Base-by-base conservation (phyloP, 345 rosid genomes). In the Eucalyptus marginata region DNA sequence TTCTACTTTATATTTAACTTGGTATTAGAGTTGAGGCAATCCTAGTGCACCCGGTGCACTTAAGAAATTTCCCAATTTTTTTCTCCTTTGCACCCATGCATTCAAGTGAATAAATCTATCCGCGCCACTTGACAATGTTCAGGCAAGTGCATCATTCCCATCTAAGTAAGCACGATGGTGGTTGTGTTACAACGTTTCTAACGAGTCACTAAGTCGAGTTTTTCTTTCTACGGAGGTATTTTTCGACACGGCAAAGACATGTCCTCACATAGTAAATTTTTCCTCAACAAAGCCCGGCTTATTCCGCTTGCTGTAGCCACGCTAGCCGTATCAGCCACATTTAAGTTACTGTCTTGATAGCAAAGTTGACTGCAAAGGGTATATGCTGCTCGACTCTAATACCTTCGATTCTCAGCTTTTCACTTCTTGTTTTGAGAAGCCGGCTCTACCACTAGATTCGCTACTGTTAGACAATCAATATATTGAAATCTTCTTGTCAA, bases 291-390 rank as follows among this genome's bases (percentile, higher is more conserved):
- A 56, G 29, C 62, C 6, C 0, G 1, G 13, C 13, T 56, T 24
- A 56, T 10, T 56, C 3, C 0, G 0, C 29, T 56, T 25, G 62
- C 1, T 56, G 1, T 6, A 56, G 0, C 62, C 62, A 56, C 29
- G 3, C 29, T 3, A 56, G 13, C 1, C 6, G 0, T 56, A 24
- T 56, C 13, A 25, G 6, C 29, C 1, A 2, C 29, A 25, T 56
- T 56, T 56, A 56, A 56, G 0, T 56, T 56, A 56, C 0, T 0
- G 0, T 56, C 62, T 9, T 56, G 29, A 56, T 56, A 10, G 62
- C 62, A 56, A 56, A 56, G 62, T 2, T 24, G 62, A 56, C 29
- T 2, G 0, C 29, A 56, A 56, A 24, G 6, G 13, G 3, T 24
- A 10, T 25, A 56, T 10, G 29, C 2, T 0, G 3, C 13, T 56